These are phyloP conservation scores for Monosporozyma aquatica DNA, from an alignment of 805 yeast genomes.

Conservation along the genomic window DNA sequence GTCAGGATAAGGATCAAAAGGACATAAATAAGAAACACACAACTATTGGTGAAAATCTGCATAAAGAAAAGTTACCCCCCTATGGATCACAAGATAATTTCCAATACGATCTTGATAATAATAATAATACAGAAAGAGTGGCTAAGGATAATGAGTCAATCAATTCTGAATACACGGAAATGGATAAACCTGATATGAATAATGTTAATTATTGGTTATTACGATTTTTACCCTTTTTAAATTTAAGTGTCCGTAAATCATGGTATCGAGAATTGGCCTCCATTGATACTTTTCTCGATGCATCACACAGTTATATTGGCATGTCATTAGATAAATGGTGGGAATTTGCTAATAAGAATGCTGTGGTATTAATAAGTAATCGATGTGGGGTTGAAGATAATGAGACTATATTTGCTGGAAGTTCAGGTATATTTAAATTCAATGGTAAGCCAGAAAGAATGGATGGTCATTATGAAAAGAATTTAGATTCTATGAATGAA, in stretches of 20 bases:
- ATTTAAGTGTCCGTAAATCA: constrained; percentile 24
- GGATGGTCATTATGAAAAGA: constrained; percentile 22
- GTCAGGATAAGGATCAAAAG: constrained; percentile 12
- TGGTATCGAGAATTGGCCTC: constrained; percentile 10
- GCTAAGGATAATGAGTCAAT: constrained; percentile 5
- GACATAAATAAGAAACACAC: constrained; percentile 6
- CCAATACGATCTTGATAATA: constrained; percentile 16
- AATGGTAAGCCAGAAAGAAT: constrained; percentile 29
- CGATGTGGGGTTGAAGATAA: constrained; percentile 71
- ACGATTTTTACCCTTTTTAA: constrained; percentile 56
- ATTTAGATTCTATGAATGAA: constrained; percentile 37
- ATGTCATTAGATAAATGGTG: constrained; percentile 14
- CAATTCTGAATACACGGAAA: constrained; percentile 15
- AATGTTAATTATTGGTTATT: constrained; percentile 68
- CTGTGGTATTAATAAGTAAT: constrained; percentile 50
- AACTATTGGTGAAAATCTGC: too few relatives aligned
- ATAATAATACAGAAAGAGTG: constrained; percentile 7
- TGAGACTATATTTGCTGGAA: constrained; percentile 48
- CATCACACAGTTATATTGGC: constrained; percentile 17
- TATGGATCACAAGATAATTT: constrained; percentile 23
- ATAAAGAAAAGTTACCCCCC: constrained; percentile 16
- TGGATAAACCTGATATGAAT: constrained; percentile 35
- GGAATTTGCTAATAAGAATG: constrained; percentile 24
- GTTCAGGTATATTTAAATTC: constrained; percentile 52
- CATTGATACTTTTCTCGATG: neutral